Evolutionary conservation across 805 yeast species (phyloP).

Genomic region (Komagataella ulmi): DNA sequence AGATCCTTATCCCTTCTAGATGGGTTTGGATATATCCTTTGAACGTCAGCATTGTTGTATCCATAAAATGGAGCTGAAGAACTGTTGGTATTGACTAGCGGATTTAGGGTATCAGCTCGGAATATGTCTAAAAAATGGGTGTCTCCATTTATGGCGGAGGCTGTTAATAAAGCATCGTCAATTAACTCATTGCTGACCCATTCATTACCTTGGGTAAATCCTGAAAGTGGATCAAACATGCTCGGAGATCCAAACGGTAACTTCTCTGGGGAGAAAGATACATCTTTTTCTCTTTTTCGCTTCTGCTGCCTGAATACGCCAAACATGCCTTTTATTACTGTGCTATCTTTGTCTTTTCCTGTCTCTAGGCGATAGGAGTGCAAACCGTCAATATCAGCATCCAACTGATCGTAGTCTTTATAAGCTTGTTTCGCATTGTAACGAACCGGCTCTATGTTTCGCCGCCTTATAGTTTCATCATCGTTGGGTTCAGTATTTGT

Average conservation of each 20-base stretch:
- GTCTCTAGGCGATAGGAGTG: slow-evolving; percentile 25
- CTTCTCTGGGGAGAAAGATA: slow-evolving; percentile 4
- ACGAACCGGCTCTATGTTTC: slow-evolving; percentile 61
- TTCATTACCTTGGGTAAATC: slow-evolving; percentile 31
- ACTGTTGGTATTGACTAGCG: neutral
- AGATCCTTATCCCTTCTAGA: neutral
- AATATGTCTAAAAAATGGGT: slow-evolving; percentile 44
- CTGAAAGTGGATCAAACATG: slow-evolving; percentile 1
- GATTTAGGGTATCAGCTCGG: slow-evolving; percentile 3
- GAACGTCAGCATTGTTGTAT: slow-evolving; percentile 1
- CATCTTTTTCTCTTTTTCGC: slow-evolving; percentile 6
- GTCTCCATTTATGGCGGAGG: slow-evolving; percentile 56
- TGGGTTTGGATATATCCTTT: neutral
- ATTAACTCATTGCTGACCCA: slow-evolving; percentile 63
- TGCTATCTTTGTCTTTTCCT: slow-evolving; percentile 9
- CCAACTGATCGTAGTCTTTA: slow-evolving; percentile 74
- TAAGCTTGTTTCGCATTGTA: slow-evolving; percentile 50
- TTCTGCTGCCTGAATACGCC: slow-evolving; percentile 48
- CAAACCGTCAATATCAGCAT: slow-evolving; percentile 44
- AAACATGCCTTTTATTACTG: slow-evolving; percentile 62
- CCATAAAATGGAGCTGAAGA: neutral
- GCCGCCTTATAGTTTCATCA: slow-evolving; percentile 50
- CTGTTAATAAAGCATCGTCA: slow-evolving; percentile 62
- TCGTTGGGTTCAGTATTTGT: slow-evolving; percentile 12
- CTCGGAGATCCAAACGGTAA: neutral